Base-by-base conservation (phyloP, 2,329 filamentous ascomycete species). In the Calonectria leucothoes region DNA sequence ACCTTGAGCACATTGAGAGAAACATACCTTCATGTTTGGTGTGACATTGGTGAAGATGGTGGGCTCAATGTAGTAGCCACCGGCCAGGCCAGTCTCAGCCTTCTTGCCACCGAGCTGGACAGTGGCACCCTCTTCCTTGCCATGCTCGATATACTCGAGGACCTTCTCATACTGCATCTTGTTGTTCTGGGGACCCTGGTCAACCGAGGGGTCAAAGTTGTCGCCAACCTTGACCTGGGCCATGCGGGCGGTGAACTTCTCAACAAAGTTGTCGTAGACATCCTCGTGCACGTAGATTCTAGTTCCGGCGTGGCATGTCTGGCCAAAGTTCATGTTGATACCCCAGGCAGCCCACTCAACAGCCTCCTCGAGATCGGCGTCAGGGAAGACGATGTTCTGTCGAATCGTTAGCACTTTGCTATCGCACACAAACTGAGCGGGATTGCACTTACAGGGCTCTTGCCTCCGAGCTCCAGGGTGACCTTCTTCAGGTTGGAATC, bases 131-230 rank as follows among this genome's bases (percentile, higher is more conserved):
- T 68, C 92, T 5, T 88, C 87, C 79, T 94, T 94, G 20, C 93
- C 94, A 8, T 88, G 81, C 70, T 94, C 90, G 57, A 96, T 91
- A 82, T 93, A 96, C 0, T 88, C 88, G 25, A 95, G 86, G 1
- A 96, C 89, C 42, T 91, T 88, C 61, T 95, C 92, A 78, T 93
- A 94, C 81, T 95, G 94, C 11, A 87, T 83, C 81, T 93, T 93
- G 7, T 92, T 93, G 55, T 94, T 90, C 80, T 95, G 93, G 0
- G 94, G 94, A 0, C 94, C 94, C 80, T 95, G 93, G 85, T 92
- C 94, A 1, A 93, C 94, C 37, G 86, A 87, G 76, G 93, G 89
- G 8, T 88, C 87, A 82, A 94, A 95, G 0, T 93, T 93, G 80
- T 95, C 90, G 69, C 94, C 94, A 14, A 95, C 88, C 66, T 92